phyloP scores from a whole-genome alignment of 2,329 filamentous ascomycete genomes.

The Botryotinia calthae region DNA sequence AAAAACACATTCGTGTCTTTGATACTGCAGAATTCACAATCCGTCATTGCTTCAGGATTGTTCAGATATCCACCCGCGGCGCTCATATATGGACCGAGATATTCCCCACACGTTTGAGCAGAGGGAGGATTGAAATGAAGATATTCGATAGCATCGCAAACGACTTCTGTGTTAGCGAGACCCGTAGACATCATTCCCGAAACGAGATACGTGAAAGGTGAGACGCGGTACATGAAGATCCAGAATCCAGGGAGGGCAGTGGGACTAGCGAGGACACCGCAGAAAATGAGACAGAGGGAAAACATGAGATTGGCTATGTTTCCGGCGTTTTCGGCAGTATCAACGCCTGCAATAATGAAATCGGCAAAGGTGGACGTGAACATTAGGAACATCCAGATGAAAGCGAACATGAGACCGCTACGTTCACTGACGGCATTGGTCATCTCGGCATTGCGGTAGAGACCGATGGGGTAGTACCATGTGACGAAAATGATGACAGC shows the following conservation, averaged over 20 bases:
- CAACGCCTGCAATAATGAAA: conserved; percentile 73
- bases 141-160: conserved; percentile 68
- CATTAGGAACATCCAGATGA: conserved; percentile 71
- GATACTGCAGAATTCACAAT: conserved; percentile 57
- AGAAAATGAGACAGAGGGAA: conserved; percentile 72
- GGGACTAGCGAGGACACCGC: conserved; percentile 68
- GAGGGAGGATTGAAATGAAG: conserved; percentile 61
- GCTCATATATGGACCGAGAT: conserved; percentile 52
- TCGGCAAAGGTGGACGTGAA: conserved; percentile 81
- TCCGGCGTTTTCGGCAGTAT: conserved; percentile 71
- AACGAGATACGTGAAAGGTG: conserved; percentile 80
- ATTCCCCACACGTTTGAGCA: conserved; percentile 58
- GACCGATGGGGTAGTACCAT: conserved; percentile 83
- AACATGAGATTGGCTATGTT: conserved; percentile 77
- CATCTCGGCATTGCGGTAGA: conserved; percentile 62
- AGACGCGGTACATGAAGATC: conserved; percentile 83
- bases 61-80: conserved; percentile 53
- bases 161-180: conserved; percentile 64
- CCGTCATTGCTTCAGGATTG: conserved; percentile 46
- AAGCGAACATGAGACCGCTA: conserved; percentile 75
- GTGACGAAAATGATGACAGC: conserved; percentile 71
- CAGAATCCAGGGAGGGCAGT: conserved; percentile 68
- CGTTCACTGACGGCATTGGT: conserved; percentile 63
- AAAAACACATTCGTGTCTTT: conserved; percentile 53
- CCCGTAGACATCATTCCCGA: conserved; percentile 68